A percentile compares a stretch with the other conserved stretches of the same genome.
phyloP scores from a whole-genome alignment of 768 basidiomycete genomes.

The Tylopilus plumbeoviolaceoides region DNA sequence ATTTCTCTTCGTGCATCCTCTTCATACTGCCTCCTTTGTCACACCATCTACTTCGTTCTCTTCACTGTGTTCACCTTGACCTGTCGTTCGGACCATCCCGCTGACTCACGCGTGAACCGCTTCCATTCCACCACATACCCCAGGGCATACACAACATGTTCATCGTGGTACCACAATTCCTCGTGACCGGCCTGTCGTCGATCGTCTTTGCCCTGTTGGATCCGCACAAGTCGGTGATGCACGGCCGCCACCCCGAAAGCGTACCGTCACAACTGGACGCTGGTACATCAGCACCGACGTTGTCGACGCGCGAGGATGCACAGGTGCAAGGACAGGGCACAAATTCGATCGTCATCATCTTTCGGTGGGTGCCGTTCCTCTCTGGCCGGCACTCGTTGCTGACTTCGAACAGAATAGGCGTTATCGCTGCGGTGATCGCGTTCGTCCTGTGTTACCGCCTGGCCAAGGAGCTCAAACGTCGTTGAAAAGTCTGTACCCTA shows the following conservation, averaged over 20 bases:
- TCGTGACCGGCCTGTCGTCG: slow-evolving; percentile 82
- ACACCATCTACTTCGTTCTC: neutral
- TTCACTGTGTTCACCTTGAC: neutral
- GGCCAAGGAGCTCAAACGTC: slow-evolving; percentile 47
- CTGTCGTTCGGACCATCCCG: neutral
- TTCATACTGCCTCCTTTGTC: neutral
- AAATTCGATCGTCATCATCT: slow-evolving; percentile 70
- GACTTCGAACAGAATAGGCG: slow-evolving; percentile 37
- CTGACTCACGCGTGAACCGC: neutral
- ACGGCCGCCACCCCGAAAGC: slow-evolving; percentile 26
- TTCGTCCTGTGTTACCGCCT: slow-evolving; percentile 53
- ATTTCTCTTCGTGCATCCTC: neutral
- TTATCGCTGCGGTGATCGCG: slow-evolving; percentile 50
- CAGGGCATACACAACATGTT: slow-evolving; percentile 96
- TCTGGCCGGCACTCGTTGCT: neutral
- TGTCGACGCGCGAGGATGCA: neutral
- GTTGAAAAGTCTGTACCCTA: neutral
- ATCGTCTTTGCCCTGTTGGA: slow-evolving; percentile 86
- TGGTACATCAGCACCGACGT: neutral
- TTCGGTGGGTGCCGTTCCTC: slow-evolving; percentile 45
- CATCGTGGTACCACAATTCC: slow-evolving; percentile 90
- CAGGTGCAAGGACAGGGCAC: neutral
- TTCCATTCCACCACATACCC: neutral
- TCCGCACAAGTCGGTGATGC: slow-evolving; percentile 46
- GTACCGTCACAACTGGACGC: neutral